Evolutionary conservation across 2,329 filamentous ascomycete species (phyloP).

Genomic region (Thelonectria rubi): DNA sequence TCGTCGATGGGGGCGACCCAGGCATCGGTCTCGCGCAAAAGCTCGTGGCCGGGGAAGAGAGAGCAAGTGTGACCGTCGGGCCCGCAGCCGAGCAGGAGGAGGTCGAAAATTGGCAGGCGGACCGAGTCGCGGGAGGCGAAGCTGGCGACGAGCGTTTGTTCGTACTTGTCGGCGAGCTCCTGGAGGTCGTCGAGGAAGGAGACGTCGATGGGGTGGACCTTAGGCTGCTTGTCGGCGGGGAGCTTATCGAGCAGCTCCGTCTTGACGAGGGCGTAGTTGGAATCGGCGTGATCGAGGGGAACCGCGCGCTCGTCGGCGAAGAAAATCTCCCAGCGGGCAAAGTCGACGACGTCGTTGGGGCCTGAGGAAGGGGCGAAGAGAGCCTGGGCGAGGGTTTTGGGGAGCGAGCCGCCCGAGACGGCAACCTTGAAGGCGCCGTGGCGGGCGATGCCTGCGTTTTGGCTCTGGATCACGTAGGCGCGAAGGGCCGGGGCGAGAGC

Average conservation of each 20-base stretch:
- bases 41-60: conserved; percentile 88
- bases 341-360: conserved; percentile 72
- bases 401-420: conserved; percentile 92
- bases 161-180: conserved; percentile 93
- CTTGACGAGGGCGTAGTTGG: conserved; percentile 92
- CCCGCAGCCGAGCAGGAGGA: conserved; percentile 91
- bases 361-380: conserved; percentile 68
- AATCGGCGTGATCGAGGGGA: conserved; percentile 89
- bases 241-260: conserved; percentile 89
- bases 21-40: conserved; percentile 85
- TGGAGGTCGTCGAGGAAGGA: conserved; percentile 77
- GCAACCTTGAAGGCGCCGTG: conserved; percentile 90
- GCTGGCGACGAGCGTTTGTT: conserved; percentile 82
- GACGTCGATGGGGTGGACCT: conserved; percentile 80
- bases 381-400: conserved; percentile 85
- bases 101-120: conserved; percentile 92
- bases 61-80: conserved; percentile 98
- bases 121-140: conserved; percentile 95
- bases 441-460: conserved; percentile 80
- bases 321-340: conserved; percentile 95
- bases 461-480: conserved; percentile 81
- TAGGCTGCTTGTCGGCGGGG: conserved; percentile 71
- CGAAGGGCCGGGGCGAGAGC: conserved; percentile 81
- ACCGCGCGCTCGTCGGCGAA: conserved; percentile 98
- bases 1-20: conserved; percentile 95